Evolutionary conservation across 225 moss, liverwort and hornwort genomes (phyloP).

Genomic region (Lunularia cruciata): DNA sequence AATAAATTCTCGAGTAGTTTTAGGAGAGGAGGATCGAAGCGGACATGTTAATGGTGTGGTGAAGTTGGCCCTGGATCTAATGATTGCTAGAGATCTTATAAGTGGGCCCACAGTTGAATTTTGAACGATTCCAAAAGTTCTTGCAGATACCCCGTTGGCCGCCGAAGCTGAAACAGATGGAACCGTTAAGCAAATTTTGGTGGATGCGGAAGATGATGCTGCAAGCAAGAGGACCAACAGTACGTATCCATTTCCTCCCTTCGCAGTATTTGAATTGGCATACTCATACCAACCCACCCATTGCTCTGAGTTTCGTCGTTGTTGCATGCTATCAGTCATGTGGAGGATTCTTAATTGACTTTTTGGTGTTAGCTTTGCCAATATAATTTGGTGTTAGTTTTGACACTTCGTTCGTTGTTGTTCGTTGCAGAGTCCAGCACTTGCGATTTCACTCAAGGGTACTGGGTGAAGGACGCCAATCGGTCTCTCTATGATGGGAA

Average conservation of each 20-base stretch:
- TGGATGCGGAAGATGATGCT: neutral
- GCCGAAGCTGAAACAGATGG: neutral
- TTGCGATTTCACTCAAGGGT: slow-evolving; percentile 65
- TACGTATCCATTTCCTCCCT: neutral
- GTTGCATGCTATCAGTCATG: too few relatives aligned
- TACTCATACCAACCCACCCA: too few relatives aligned
- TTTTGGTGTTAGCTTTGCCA: neutral
- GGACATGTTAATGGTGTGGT: too few relatives aligned
- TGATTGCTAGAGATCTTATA: too few relatives aligned
- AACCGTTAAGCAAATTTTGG: neutral
- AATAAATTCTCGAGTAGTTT: too few relatives aligned
- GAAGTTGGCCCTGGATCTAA: too few relatives aligned
- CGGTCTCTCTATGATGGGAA: slow-evolving; percentile 62
- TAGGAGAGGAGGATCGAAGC: too few relatives aligned
- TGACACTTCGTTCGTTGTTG: neutral
- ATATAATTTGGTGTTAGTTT: neutral
- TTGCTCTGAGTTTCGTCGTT: neutral
- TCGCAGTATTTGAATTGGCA: too few relatives aligned
- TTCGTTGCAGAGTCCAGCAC: slow-evolving; percentile 2
- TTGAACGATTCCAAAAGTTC: neutral
- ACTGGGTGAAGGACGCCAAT: slow-evolving; percentile 58
- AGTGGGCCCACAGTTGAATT: neutral
- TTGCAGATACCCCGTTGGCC: neutral
- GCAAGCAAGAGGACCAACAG: neutral
- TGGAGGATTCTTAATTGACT: too few relatives aligned